Base-by-base conservation (phyloP, 306 rosid genomes). In the Prunus campanulata region DNA sequence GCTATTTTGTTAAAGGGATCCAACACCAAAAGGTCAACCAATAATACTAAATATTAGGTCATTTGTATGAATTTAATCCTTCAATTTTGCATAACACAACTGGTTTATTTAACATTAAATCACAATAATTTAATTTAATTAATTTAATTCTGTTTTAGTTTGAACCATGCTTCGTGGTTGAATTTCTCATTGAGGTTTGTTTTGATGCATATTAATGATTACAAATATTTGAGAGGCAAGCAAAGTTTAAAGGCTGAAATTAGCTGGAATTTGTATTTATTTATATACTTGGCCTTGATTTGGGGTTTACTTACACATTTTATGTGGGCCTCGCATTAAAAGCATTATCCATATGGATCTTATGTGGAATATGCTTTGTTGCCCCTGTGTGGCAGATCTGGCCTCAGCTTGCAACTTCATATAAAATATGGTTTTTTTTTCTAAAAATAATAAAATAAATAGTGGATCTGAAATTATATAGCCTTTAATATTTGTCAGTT, bases 21-120 rank as follows among this genome's bases (percentile, higher is more conserved):
- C 30, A 68, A 12, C 72, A 44, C 20, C 8, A 51, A 72, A 51
- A 67, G 46, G 85, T 88, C 84, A 83, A 83, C 81, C 47, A 68
- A 19, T 63, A 35, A 35, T 35, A 35, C 39, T 35, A 35, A 35
- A 6, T 3, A 59, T 76, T 80, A 68, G 87, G 84, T 60, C 55
- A 32, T 52, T 84, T 75, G 24, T 35, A 24, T 52, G 46, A 29
- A 35, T 1, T 29, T 29, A 29, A 20, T 8, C 22, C 44, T 7
- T 27, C 5, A 49, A 20, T 59, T 13, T 14, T 1, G 44, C 16
- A 5, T 50, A 44, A 39, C 32, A 9, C 10, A 19, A 66, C 20
- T 12, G 32, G 15, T 29, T 63, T 19, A 25, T 18, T 44, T 1
- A 39, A 39, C 5, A 10, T 20, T 20, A 61, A 29, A 29, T 30